Base-by-base conservation (phyloP, 768 basidiomycete genomes). In the Rhodotorula paludigena region DNA sequence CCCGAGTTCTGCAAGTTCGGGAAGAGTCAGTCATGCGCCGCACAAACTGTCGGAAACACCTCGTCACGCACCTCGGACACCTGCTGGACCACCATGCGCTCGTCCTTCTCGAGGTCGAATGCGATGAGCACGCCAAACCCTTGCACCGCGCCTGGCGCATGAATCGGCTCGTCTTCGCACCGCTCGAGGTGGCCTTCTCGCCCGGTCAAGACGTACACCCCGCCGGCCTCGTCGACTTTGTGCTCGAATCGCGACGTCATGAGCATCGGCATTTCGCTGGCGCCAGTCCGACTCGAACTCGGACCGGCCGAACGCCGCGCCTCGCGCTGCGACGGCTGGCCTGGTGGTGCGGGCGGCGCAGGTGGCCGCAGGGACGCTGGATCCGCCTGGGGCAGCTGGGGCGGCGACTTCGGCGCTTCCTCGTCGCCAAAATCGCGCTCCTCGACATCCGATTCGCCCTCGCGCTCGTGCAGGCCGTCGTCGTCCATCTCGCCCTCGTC, bases 111-210 rank as follows among this genome's bases (percentile, higher is more conserved):
- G 71, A 88, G 84, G 66, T 87, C 85, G 1, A 90, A 78, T 2
- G 83, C 87, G 57, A 91, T 83, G 7, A 90, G 81, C 0, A 90
- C 86, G n/a, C 89, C 89, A 74, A 87, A 92, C 0, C 85, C 86
- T 79, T 92, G 90, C 3, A 90, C 83, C 3, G 89, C 86, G 6
- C 89, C 89, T 20, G 89, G 90, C 0, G 86, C 85, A 1, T 86
- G 84, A 55, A 92, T 92, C 0, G 89, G 90, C 86, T 90, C 89
- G 74, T 90, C 89, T 76, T 90, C 89, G 72, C 89, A 90, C 62
- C 80, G 80, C 52, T 82, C 77, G 30, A 90, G 74, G 36, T 81
- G 80, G 0, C 88, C 89, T 74, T 89, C 88, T 21, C 86, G 77
- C 0, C 89, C 89, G 7, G 74, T 74, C 9, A 85, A 77, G 1